Conservation (phyloP, 1,139 yeast genomes). For the Pichia cactophila region DNA sequence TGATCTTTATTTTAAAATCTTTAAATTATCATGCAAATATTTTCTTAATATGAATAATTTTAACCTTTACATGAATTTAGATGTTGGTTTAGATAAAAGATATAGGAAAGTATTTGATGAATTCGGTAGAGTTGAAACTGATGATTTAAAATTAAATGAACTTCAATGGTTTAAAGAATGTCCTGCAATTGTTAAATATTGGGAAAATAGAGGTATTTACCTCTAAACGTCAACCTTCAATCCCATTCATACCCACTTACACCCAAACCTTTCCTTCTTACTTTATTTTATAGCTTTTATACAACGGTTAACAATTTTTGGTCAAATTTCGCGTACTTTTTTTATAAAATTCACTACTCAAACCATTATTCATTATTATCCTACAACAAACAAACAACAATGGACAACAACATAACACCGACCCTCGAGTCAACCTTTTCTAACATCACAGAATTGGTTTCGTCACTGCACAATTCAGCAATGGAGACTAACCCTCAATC, state of each 20-base stretch:
- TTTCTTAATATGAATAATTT: slow-evolving; percentile 38
- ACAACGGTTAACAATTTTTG: too few relatives aligned
- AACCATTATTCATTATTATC: too few relatives aligned
- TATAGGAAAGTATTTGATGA: slow-evolving; percentile 31
- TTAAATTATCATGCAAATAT: slow-evolving; percentile 41
- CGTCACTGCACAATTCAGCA: too few relatives aligned
- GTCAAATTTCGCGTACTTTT: too few relatives aligned
- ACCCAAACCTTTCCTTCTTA: background rate
- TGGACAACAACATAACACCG: too few relatives aligned
- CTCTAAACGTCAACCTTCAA: background rate
- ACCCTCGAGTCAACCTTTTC: too few relatives aligned
- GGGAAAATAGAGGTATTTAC: slow-evolving; percentile 12
- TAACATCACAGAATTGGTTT: too few relatives aligned
- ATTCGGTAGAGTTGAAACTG: slow-evolving; percentile 29
- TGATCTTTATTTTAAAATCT: slow-evolving; percentile 50
- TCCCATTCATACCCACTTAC: too few relatives aligned
- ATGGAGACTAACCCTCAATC: too few relatives aligned
- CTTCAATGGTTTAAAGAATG: slow-evolving; percentile 24
- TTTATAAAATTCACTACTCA: too few relatives aligned
- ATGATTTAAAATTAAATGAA: slow-evolving; percentile 28
- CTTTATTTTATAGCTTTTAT: too few relatives aligned
- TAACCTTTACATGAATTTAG: slow-evolving; percentile 33
- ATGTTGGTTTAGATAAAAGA: slow-evolving; percentile 32
- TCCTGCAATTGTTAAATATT: slow-evolving; percentile 15
- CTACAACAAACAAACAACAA: too few relatives aligned